Percentiles rank a stretch among this genome's conserved stretches.
These are phyloP conservation scores for Cornus suecica DNA, from an alignment of 148 eudicot genomes.

Conservation along the genomic window DNA sequence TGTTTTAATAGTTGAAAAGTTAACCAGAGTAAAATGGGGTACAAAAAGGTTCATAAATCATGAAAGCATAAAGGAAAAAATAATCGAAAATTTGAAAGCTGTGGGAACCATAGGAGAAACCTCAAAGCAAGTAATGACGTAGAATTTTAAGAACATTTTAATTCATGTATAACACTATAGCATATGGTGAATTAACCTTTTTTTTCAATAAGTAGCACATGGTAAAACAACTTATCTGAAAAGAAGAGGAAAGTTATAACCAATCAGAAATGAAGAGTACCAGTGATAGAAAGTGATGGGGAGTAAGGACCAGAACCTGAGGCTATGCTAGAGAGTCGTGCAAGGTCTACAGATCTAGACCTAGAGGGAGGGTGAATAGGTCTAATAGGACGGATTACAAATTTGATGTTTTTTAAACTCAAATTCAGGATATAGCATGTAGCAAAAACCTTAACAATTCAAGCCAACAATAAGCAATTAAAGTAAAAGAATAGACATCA, in stretches of 20 bases:
- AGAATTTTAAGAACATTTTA: not conserved
- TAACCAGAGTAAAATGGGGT: not conserved
- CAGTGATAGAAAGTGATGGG: too few species aligned
- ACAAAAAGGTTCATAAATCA: not conserved
- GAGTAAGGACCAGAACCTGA: too few species aligned
- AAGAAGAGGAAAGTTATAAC: not conserved
- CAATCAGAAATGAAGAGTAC: not conserved
- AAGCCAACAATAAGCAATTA: too few species aligned
- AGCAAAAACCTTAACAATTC: too few species aligned
- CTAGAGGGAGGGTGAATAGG: too few species aligned
- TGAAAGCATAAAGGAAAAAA: not conserved
- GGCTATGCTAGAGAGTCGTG: too few species aligned
- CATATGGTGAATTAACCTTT: not conserved
- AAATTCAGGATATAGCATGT: too few species aligned
- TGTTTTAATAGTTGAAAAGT: slow-evolving; percentile 21
- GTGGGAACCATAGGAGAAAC: not conserved
- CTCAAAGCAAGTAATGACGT: not conserved
- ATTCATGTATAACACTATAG: not conserved
- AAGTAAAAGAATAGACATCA: too few species aligned
- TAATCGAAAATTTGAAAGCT: not conserved
- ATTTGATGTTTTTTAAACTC: too few species aligned
- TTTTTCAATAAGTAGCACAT: not conserved
- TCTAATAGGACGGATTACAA: too few species aligned
- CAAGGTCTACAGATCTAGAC: too few species aligned
- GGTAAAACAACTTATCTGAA: not conserved